Base-by-base conservation (phyloP, 495 filamentous ascomycete genomes). In the Mytilinidion resinicola region DNA sequence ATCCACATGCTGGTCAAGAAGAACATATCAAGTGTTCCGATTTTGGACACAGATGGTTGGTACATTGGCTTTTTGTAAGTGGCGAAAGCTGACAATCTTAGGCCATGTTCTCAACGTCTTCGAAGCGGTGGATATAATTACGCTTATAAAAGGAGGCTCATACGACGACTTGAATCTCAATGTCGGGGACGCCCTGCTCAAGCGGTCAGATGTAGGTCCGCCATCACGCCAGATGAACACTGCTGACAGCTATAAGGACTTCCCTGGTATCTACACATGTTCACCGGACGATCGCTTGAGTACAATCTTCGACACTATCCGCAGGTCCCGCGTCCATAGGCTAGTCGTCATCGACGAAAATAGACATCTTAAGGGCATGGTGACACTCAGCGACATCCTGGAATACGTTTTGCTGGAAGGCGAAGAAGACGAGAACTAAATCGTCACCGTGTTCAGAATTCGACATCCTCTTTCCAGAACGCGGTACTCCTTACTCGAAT, bases 111-210 rank as follows among this genome's bases (percentile, higher is more conserved):
- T 96, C 62, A 99, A 99, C 69, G 90, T 97, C 6, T 99, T 97
- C 66, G 95, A 99, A 72, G 89, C 93, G 8, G 91, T 99, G 47
- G 93, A 99, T 74, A 90, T 99, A 44, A 95, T 99, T 62, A 86
- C 91, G 0, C 80, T 96, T 65, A 96, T 99, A 69, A 95, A 93
- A 69, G 91, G 90, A 10, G 91, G 91, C 12, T 83, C 82, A 14
- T 96, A 97, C 63, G 91, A 97, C 55, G 93, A 96, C 60, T 77
- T 97, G 55, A 82, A 87, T 43, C 80, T 93, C 1, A 89, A 79
- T 17, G 91, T 96, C 6, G 93, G 92, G 4, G 92, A 96, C 55
- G 92, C 92, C 7, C 75, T 99, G 57, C 83, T 89, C 50, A 93
- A 88, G 72, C 83, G 93, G 36, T 82, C 89, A 15, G 87, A 92